Conservation (phyloP, 192 early-diverging fungal species). For the Backusella tarrabulga region DNA sequence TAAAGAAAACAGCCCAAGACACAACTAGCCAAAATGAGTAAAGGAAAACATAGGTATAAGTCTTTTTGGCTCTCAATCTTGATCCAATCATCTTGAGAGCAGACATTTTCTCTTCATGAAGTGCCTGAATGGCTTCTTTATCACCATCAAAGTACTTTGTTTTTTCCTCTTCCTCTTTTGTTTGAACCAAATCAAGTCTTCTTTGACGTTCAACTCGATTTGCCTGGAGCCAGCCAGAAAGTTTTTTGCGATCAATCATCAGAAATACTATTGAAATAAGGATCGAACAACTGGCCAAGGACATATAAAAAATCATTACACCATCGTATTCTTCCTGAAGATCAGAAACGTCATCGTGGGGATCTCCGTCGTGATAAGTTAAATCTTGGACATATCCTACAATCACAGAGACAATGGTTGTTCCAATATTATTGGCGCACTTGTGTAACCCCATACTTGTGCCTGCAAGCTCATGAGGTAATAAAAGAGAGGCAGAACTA, state of each 20-base stretch:
- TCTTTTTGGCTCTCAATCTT: not conserved
- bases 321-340: slow-evolving; percentile 26
- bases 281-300: slow-evolving; percentile 1
- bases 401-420: slow-evolving; percentile 57
- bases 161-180: slow-evolving; percentile 4
- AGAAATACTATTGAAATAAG: slow-evolving; percentile 13
- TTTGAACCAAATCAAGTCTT: slow-evolving; percentile 11
- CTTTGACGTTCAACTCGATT: slow-evolving; percentile 14
- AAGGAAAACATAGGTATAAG: slow-evolving; percentile 23
- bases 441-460: slow-evolving; percentile 62
- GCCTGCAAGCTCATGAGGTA: slow-evolving; percentile 51
- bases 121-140: not conserved
- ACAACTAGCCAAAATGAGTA: slow-evolving; percentile 29
- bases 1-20: slow-evolving; percentile 30
- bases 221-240: slow-evolving; percentile 33
- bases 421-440: slow-evolving; percentile 59
- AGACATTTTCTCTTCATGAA: slow-evolving; percentile 6
- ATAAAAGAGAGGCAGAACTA: slow-evolving; percentile 50
- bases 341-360: slow-evolving; percentile 16
- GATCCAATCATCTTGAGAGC: slow-evolving; percentile 21
- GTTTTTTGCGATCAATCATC: slow-evolving; percentile 16
- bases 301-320: slow-evolving; percentile 32
- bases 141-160: not conserved
- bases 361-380: slow-evolving; percentile 31
- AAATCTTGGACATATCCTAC: slow-evolving; percentile 60